A percentile compares a stretch with the other conserved stretches of the same genome.
Conservation (phyloP, 1,139 yeast genomes). For the Kurtzmaniella quercitrusa region DNA sequence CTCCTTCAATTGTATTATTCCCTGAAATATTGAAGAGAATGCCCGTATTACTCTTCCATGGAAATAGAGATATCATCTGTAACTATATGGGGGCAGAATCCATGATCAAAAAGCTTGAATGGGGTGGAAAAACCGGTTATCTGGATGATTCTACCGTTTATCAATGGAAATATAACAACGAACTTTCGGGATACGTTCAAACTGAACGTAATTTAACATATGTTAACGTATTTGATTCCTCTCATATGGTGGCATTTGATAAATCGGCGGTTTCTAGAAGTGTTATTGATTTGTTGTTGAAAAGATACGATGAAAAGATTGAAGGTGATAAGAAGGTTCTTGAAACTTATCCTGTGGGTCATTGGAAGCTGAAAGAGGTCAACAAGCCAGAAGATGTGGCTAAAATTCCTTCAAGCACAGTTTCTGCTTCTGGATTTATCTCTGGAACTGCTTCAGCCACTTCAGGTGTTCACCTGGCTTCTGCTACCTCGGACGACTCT, state of each 20-base stretch:
- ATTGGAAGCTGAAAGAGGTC: slow-evolving; percentile 9
- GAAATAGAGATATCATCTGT: slow-evolving; percentile 87
- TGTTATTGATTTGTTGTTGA: slow-evolving; percentile 50
- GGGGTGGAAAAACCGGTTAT: slow-evolving; percentile 69
- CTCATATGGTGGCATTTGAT: slow-evolving; percentile 96
- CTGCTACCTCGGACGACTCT: neutral
- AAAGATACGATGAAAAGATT: slow-evolving; percentile 24
- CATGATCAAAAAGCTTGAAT: slow-evolving; percentile 55
- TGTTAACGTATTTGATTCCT: slow-evolving; percentile 67
- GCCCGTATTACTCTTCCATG: slow-evolving; percentile 74
- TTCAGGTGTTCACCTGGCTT: neutral
- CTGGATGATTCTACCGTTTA: slow-evolving; percentile 24
- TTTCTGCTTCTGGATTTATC: neutral
- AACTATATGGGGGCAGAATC: slow-evolving; percentile 73
- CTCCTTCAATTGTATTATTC: slow-evolving; percentile 61
- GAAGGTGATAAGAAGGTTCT: slow-evolving; percentile 13
- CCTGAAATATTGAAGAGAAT: slow-evolving; percentile 60
- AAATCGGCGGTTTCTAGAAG: slow-evolving; percentile 67
- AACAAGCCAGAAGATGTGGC: slow-evolving; percentile 4
- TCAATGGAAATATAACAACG: slow-evolving; percentile 52
- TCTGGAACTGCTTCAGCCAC: slow-evolving; percentile 4
- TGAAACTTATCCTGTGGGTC: slow-evolving; percentile 32
- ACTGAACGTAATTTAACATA: slow-evolving; percentile 72
- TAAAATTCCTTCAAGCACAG: neutral
- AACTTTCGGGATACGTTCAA: slow-evolving; percentile 48